Percentiles rank a stretch among this genome's conserved stretches.
phyloP scores from a whole-genome alignment of 2,329 filamentous ascomycete genomes.

The Xylaria hypoxylon region DNA sequence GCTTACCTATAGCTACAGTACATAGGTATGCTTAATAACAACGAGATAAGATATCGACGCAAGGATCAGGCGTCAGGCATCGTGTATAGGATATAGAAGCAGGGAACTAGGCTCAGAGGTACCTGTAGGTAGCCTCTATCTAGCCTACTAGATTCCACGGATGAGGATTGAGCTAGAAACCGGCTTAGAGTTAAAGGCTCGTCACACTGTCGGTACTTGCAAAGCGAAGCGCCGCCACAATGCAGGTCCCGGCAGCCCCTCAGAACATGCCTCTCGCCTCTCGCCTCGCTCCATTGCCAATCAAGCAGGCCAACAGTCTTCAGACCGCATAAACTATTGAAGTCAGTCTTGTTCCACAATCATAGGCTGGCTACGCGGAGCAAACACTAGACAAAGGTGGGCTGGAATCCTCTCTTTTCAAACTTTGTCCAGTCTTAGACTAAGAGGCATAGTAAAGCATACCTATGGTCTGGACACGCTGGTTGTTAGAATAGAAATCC shows the following conservation, averaged over 20 bases:
- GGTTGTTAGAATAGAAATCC: slow-evolving; percentile 6
- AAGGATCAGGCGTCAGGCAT: slow-evolving; percentile 26
- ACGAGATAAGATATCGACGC: slow-evolving; percentile 19
- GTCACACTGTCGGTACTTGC: slow-evolving; percentile 37
- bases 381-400: slow-evolving; percentile 8
- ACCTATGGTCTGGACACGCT: slow-evolving; percentile 6
- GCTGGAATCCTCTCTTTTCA: background rate
- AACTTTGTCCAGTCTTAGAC: slow-evolving; percentile 13
- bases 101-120: slow-evolving; percentile 11
- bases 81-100: slow-evolving; percentile 6
- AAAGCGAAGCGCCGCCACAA: slow-evolving; percentile 37
- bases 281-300: slow-evolving; percentile 26
- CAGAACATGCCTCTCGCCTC: slow-evolving; percentile 20
- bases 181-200: slow-evolving; percentile 20
- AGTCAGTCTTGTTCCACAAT: slow-evolving; percentile 18
- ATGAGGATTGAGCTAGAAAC: slow-evolving; percentile 18
- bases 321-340: slow-evolving; percentile 19
- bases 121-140: background rate
- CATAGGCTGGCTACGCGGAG: slow-evolving; percentile 25
- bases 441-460: background rate
- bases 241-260: slow-evolving; percentile 39
- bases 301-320: slow-evolving; percentile 1
- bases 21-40: slow-evolving; percentile 25
- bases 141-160: too few species aligned
- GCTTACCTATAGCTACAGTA: slow-evolving; percentile 20